Conservation (phyloP, 176 grass and related monocot genomes). For the Carex pumila region DNA sequence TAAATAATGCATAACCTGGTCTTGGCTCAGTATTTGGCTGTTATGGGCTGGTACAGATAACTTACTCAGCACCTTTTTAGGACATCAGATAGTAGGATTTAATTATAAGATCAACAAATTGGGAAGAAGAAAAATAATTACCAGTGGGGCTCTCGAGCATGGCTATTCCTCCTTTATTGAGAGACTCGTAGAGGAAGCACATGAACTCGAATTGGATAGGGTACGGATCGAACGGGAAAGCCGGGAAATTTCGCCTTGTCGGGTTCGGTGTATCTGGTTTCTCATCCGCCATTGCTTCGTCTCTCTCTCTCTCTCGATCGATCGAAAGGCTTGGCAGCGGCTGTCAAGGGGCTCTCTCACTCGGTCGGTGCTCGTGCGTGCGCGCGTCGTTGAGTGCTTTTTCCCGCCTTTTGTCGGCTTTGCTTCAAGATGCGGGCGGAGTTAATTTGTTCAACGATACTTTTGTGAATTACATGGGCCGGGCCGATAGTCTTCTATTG, state of each 20-base stretch:
- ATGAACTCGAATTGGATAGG: slow-evolving; percentile 87
- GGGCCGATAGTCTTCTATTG: neutral
- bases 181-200: slow-evolving; percentile 66
- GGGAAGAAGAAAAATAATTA: slow-evolving; percentile 6
- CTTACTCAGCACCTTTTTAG: neutral
- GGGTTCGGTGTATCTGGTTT: neutral
- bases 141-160: slow-evolving; percentile 95
- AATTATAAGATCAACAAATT: neutral
- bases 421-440: slow-evolving; percentile 11
- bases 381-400: neutral
- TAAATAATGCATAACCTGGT: neutral
- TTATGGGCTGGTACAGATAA: neutral
- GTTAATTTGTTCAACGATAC: neutral
- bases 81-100: neutral
- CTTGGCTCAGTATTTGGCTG: neutral
- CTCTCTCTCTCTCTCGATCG: neutral
- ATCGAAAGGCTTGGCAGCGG: no score
- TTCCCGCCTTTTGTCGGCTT: slow-evolving; percentile 12
- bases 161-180: slow-evolving; percentile 53
- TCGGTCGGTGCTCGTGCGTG: neutral
- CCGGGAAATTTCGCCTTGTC: slow-evolving; percentile 54
- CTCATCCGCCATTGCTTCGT: slow-evolving; percentile 4
- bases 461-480: neutral
- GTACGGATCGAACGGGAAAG: slow-evolving; percentile 83
- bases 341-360: neutral